phyloP scores from a whole-genome alignment of 2,329 filamentous ascomycete species.

The Mollisia scopiformis region DNA sequence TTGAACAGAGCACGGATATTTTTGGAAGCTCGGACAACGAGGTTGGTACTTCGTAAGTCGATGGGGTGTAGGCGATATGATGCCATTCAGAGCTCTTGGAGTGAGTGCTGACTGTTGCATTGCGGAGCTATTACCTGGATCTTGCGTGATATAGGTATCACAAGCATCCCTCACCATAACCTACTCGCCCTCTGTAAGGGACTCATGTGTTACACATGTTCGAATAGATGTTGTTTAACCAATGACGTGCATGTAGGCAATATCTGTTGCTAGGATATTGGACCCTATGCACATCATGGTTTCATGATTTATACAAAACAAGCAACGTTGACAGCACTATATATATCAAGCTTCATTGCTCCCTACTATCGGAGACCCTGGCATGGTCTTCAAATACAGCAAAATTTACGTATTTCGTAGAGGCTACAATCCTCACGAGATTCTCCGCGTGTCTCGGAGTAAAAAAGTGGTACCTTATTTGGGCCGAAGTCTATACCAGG shows the following conservation, averaged over 20 bases:
- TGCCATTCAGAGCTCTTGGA: not conserved
- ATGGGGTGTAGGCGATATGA: not conserved
- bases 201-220: not conserved
- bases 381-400: not conserved
- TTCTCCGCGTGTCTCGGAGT: not conserved
- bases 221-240: not conserved
- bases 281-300: not conserved
- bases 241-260: not conserved
- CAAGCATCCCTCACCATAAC: not conserved
- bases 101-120: not conserved
- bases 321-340: not conserved
- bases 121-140: not conserved
- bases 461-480: not conserved
- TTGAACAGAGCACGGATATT: not conserved
- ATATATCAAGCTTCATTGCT: too few relatives aligned
- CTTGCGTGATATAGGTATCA: not conserved
- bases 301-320: not conserved
- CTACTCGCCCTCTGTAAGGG: not conserved
- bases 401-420: not conserved
- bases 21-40: not conserved
- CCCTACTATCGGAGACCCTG: not conserved
- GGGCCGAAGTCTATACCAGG: not conserved
- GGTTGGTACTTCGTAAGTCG: not conserved
- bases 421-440: not conserved
- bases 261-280: not conserved